Evolutionary conservation across 2,329 filamentous ascomycete genomes (phyloP), one percentile per base, ranked within the genome.

Genomic region (Fusarium beomiforme): DNA sequence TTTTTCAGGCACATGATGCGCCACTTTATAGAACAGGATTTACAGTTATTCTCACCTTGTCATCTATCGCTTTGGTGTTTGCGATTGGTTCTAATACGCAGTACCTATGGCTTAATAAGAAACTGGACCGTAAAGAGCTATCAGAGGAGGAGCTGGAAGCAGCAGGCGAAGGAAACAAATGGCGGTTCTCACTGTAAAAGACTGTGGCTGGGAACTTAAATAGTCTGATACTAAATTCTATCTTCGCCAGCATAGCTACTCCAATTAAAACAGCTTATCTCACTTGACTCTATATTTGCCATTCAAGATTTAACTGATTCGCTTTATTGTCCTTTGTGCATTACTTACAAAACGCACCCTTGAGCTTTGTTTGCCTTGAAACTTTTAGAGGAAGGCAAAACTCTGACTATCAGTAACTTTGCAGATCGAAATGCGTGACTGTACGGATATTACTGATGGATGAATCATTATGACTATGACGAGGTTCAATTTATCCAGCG

Each of bases 371-470:
- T n/a, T n/a, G n/a, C n/a, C n/a, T n/a, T n/a, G n/a, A n/a, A n/a
- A n/a, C n/a, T n/a, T n/a, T n/a, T n/a, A n/a, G n/a, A 29, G 11
- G 11, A 10, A 29, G 11, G 8, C 29, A 29, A 11, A 26, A 19
- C 14, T 59, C 36, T 66, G 17, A 67, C 13, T 13, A 59, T 67
- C 64, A 67, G 62, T 29, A 41, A 26, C n/a, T 60, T 60, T 16
- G 5, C 16, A 0, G 8, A 9, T 5, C 1, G 4, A 53, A 49
- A 21, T 50, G 13, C 43, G 19, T 65, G 62, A 65, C 53, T 29
- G 6, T 19, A 9, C 16, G 19, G 4, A 41, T 21, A 23, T 46
- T 16, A 19, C 60, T 64, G 21, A 63, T 21, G 11, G 11, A 37
- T 51, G 46, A 67, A 51, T 51, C 47, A 51, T 37, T 19, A 16